Base-by-base conservation (phyloP, 176 grass and related monocot genomes). In the Calamus simplicifolius region DNA sequence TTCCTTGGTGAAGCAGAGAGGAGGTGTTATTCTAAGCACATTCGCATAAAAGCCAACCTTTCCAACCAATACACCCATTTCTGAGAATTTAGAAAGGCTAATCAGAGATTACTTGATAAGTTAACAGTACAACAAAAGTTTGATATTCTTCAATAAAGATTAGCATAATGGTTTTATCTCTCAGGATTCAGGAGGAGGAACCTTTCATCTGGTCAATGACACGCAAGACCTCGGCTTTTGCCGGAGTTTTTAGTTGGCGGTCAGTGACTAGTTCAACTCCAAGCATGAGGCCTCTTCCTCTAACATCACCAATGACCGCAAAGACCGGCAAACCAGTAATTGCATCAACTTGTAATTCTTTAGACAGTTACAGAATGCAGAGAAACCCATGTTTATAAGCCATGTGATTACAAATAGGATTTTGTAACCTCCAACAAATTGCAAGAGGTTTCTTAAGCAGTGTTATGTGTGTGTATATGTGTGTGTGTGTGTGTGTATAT, bases 171-270 rank as follows among this genome's bases (percentile, higher is more conserved):
- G n/a, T n/a, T n/a, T n/a, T n/a, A 6, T 35, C 16, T 1, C 25
- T 43, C 13, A 48, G 4, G n/a, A 48, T 0, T 49, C 14, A 15
- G 5, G 18, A 31, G 3, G 4, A 0, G 50, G 71, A 67, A 91
- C 92, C 87, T 88, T 91, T 97, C 87, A 97, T 85, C 25, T 75
- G 75, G 29, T 97, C 87, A 84, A 97, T 91, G 49, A 64, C 92
- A 18, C 70, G 84, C 17, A 80, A 80, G 18, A 90, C 90, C 50
- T 97, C 87, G 5, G 80, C 66, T 49, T 77, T 85, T 3, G 87
- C 87, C 8, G 92, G 92, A 18, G 92, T 97, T 78, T 90, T 97
- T 21, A 82, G 69, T 48, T 85, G 57, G 59, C 81, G 69, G 35
- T 97, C 81, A 0, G 80, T 97, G 25, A 97, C 92, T 49, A 97